These are phyloP conservation scores for Brassica balearica DNA, from an alignment of 441 rosid species.

Conservation along the genomic window DNA sequence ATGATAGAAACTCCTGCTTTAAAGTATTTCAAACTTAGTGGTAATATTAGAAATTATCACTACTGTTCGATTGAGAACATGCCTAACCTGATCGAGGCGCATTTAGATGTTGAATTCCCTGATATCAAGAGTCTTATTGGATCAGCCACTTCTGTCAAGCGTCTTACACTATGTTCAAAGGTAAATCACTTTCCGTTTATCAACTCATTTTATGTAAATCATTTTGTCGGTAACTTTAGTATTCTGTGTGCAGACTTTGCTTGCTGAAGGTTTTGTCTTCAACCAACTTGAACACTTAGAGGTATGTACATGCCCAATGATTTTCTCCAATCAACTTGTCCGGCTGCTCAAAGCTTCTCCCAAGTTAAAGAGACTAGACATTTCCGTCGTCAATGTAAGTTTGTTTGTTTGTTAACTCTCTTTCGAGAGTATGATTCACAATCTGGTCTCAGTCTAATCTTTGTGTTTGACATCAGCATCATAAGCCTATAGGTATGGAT, in stretches of 20 bases:
- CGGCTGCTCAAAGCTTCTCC: neutral
- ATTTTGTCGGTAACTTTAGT: neutral
- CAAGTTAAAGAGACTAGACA: too few species aligned
- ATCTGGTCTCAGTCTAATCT: too few species aligned
- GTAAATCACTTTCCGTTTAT: neutral
- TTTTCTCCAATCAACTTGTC: neutral
- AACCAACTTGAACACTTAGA: neutral
- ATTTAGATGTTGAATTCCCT: neutral
- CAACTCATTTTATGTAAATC: neutral
- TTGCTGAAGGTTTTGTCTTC: neutral
- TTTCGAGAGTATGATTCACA: too few species aligned
- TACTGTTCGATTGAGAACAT: constrained; percentile 19
- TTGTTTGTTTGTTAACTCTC: too few species aligned
- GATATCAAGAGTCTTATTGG: neutral
- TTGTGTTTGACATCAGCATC: too few species aligned
- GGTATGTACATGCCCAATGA: neutral
- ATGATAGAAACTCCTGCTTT: too few species aligned
- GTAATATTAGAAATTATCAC: neutral
- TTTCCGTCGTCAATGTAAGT: too few species aligned
- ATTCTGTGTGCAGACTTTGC: neutral
- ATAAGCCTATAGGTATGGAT: too few species aligned
- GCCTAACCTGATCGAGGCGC: constrained; percentile 20
- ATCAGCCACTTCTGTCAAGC: constrained; percentile 10
- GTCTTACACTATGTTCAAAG: neutral
- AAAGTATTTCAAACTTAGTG: too few species aligned